These are phyloP conservation scores for Sporobolomyces roseus DNA, from an alignment of 768 basidiomycete species.

Conservation along the genomic window DNA sequence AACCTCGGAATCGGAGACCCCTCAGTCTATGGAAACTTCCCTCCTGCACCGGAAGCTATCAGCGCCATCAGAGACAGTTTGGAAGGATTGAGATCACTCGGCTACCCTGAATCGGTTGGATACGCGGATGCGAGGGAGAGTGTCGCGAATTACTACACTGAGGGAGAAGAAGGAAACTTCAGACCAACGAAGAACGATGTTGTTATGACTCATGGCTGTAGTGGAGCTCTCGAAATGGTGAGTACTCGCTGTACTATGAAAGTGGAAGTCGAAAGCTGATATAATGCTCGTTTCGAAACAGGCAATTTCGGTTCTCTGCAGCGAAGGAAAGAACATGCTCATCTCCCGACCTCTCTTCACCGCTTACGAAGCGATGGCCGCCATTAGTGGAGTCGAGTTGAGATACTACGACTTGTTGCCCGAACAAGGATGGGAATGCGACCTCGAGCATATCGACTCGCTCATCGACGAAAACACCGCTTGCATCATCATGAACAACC, in stretches of 20 bases:
- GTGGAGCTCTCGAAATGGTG: constrained; percentile 49
- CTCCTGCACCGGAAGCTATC: constrained; percentile 45
- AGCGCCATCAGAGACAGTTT: constrained; percentile 45
- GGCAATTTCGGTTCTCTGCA: constrained; percentile 44
- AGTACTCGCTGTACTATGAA: constrained; percentile 30
- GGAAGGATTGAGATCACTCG: constrained; percentile 42
- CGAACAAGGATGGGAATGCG: constrained; percentile 49
- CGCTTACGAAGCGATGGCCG: constrained; percentile 48
- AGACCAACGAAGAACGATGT: constrained; percentile 29
- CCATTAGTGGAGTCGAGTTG: constrained; percentile 46
- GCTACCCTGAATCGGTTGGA: constrained; percentile 48
- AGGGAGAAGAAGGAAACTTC: constrained; percentile 46
- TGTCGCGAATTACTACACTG: constrained; percentile 48
- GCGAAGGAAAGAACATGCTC: constrained; percentile 47
- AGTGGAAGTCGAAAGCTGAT: too few relatives aligned
- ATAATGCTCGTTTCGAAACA: neutral
- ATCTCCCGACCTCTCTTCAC: constrained; percentile 49
- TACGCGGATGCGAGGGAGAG: constrained; percentile 46
- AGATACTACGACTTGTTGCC: constrained; percentile 49
- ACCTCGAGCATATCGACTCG: constrained; percentile 47
- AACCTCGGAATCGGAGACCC: constrained; percentile 51
- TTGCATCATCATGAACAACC: constrained; percentile 49
- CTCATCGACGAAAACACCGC: constrained; percentile 49
- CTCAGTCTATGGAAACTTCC: constrained; percentile 47
- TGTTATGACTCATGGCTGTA: constrained; percentile 48